Conservation (phyloP, 148 eudicot genomes). For the Fagopyrum homotropicum region DNA sequence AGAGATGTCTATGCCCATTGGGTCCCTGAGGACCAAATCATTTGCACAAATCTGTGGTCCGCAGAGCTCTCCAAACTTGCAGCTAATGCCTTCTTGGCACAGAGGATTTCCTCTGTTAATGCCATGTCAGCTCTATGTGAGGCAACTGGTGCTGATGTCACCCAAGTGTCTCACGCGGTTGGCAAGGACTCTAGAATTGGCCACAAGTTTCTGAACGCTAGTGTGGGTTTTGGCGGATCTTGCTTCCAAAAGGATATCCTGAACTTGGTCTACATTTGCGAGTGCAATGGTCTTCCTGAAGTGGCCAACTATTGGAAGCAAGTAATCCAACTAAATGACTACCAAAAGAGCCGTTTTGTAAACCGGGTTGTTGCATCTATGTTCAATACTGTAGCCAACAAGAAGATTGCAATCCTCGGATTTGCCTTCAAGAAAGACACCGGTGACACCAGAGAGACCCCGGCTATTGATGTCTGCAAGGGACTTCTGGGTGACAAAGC, state of each 20-base stretch:
- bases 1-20: slow-evolving; percentile 55
- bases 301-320: slow-evolving; percentile 65
- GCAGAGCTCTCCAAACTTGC: slow-evolving; percentile 69
- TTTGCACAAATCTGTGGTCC: slow-evolving; percentile 59
- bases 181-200: slow-evolving; percentile 62
- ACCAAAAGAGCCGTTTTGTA: slow-evolving; percentile 56
- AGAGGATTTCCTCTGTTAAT: slow-evolving; percentile 58
- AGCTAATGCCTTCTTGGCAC: slow-evolving; percentile 66
- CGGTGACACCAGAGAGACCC: slow-evolving; percentile 57
- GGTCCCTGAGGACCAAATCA: slow-evolving; percentile 54
- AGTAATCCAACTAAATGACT: slow-evolving; percentile 55
- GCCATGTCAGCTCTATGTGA: slow-evolving; percentile 65
- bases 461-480: slow-evolving; percentile 56
- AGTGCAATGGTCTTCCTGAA: slow-evolving; percentile 51
- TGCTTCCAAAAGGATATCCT: slow-evolving; percentile 68
- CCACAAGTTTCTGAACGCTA: slow-evolving; percentile 48
- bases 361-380: slow-evolving; percentile 59
- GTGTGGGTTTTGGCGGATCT: slow-evolving; percentile 65
- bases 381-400: slow-evolving; percentile 55
- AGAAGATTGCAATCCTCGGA: slow-evolving; percentile 48
- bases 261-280: slow-evolving; percentile 54
- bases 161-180: slow-evolving; percentile 51
- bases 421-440: slow-evolving; percentile 63
- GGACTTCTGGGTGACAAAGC: slow-evolving; percentile 49
- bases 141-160: slow-evolving; percentile 59